A percentile compares a stretch with the other conserved stretches of the same genome.
Evolutionary conservation across 1,284 basidiomycete genomes (phyloP).

Genomic region (Ustilago shanxiensis): DNA sequence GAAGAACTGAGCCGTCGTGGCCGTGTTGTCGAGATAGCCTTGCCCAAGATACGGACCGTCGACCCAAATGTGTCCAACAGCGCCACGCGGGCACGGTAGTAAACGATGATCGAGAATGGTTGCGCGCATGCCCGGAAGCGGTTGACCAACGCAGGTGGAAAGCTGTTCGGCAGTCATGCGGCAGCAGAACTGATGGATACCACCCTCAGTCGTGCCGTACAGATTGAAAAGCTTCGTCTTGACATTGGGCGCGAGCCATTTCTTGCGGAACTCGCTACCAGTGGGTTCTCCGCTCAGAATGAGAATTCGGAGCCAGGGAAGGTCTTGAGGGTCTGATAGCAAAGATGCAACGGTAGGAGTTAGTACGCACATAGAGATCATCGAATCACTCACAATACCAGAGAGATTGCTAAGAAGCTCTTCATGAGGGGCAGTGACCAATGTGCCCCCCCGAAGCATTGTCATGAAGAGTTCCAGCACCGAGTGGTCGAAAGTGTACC

Average conservation of each 20-base stretch:
- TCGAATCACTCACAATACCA: neutral
- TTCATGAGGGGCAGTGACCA: neutral
- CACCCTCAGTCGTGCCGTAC: neutral
- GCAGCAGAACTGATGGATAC: neutral
- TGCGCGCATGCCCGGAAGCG: neutral
- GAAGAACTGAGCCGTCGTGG: neutral
- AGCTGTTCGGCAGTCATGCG: neutral
- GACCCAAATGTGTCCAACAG: neutral
- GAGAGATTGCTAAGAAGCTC: neutral
- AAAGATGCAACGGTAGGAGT: neutral
- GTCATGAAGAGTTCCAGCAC: conserved; percentile 1
- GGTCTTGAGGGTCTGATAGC: neutral
- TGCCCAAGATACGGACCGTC: neutral
- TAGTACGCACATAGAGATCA: neutral
- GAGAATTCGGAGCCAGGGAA: neutral
- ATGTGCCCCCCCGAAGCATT: neutral
- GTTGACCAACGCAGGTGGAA: neutral
- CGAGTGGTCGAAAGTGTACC: neutral
- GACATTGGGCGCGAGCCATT: neutral
- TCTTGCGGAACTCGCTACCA: neutral
- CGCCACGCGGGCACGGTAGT: neutral
- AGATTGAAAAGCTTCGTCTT: neutral
- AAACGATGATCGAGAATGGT: neutral
- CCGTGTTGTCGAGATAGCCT: neutral
- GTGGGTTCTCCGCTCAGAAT: neutral